These are phyloP conservation scores for Cupressus sempervirens DNA, from an alignment of 75 land plant genomes.

Conservation along the genomic window DNA sequence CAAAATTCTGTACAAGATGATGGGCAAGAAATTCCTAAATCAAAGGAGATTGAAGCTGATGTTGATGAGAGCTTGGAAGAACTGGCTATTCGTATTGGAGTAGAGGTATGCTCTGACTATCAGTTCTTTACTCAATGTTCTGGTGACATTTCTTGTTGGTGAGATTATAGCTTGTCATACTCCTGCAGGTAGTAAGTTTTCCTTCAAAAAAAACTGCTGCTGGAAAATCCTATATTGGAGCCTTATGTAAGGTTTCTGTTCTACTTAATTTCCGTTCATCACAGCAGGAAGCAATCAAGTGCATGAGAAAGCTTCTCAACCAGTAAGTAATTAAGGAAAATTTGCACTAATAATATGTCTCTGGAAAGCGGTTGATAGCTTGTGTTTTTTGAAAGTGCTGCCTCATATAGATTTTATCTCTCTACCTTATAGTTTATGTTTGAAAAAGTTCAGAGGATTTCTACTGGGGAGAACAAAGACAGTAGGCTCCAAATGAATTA, in stretches of 20 bases:
- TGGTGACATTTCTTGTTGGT: not conserved
- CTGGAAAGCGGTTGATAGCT: not conserved
- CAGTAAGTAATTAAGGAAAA: slow-evolving; percentile 22
- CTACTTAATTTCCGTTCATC: slow-evolving; percentile 57
- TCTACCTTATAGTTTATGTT: not conserved
- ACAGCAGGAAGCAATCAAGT: slow-evolving; percentile 64
- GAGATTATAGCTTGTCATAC: not conserved
- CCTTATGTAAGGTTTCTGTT: slow-evolving; percentile 48
- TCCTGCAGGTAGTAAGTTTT: slow-evolving; percentile 52
- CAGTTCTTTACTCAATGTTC: not conserved
- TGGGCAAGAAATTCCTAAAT: not conserved
- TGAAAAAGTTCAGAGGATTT: not conserved
- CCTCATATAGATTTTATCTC: not conserved
- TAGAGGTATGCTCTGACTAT: slow-evolving; percentile 50
- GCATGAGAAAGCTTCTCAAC: slow-evolving; percentile 57
- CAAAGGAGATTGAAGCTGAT: slow-evolving; percentile 15
- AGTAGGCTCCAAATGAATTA: not conserved
- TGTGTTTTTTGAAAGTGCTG: not conserved
- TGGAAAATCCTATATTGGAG: slow-evolving; percentile 57
- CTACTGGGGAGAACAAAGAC: not conserved
- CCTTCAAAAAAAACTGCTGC: slow-evolving; percentile 56
- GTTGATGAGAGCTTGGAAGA: slow-evolving; percentile 63
- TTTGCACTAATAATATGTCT: not conserved
- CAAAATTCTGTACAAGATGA: slow-evolving; percentile 10
- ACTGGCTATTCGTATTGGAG: slow-evolving; percentile 75